Base-by-base conservation (phyloP, 1,284 basidiomycete genomes). In the Moniliophthora roreri region DNA sequence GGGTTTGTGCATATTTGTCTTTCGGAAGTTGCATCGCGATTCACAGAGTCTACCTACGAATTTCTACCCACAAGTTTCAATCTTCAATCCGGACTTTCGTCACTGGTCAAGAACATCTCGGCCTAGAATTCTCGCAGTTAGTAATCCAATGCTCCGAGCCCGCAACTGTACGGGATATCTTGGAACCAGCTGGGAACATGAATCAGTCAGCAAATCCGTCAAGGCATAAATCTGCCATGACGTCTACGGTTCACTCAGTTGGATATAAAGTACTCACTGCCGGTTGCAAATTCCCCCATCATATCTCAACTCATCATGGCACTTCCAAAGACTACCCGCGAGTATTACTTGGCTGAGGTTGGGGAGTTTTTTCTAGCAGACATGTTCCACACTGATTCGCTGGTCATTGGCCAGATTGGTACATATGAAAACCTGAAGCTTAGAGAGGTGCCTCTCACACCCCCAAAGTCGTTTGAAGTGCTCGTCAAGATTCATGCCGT, bases 401-500 rank as follows among this genome's bases (percentile, higher is more conserved):
- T 5, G 7, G 4, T 34, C 18, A 13, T 34, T 16, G 3, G n/a
- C 39, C 21, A 55, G 56, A 35, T 44, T 16, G 53, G 52, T 6
- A 35, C 50, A n/a, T 50, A 50, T 18, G 34, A 53, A 3, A 50
- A 73, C 54, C 65, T 76, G 16, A 66, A 56, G 20, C 50, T 73
- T 15, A 53, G 49, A 44, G 63, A 69, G 47, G 53, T 55, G 0
- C 59, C 64, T 1, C 52, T 78, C 16, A 62, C 63, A 0, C 53
- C 61, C 15, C 68, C 67, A 2, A 66, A 65, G 45, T 60, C 69
- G 0, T 62, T 59, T 7, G 69, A 77, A 56, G 76, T 76, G 10
- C 71, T 76, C 32, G 69, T 77, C 55, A 76, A 73, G 51, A 66
- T 76, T 23, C 71, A 75, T 51, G 73, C 77, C 4, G 75, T 77